Evolutionary conservation across 1,284 basidiomycete species (phyloP).

Genomic region (Ustilago curta): DNA sequence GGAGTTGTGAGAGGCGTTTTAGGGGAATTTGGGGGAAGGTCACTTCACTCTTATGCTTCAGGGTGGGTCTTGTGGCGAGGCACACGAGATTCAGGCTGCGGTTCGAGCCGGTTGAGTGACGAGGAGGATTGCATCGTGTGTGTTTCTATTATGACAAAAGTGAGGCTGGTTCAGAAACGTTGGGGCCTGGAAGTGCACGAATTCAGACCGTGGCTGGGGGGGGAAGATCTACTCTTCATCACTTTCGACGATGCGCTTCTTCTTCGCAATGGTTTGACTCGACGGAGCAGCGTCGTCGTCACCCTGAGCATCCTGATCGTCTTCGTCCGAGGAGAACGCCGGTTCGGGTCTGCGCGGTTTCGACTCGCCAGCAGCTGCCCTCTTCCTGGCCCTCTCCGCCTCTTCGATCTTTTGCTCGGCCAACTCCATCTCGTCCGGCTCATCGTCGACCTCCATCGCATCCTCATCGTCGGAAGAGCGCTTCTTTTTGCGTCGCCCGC

Average conservation of each 20-base stretch:
- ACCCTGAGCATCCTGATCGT: constrained; percentile 40
- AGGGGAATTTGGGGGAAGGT: background rate
- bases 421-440: constrained; percentile 64
- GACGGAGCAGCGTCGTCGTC: constrained; percentile 25
- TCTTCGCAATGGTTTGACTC: constrained; percentile 38
- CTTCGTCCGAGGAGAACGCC: constrained; percentile 45
- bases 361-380: constrained; percentile 23
- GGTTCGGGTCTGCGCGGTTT: constrained; percentile 42
- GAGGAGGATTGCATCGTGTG: background rate
- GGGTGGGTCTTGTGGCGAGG: background rate
- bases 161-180: background rate
- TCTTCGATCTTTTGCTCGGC: constrained; percentile 51
- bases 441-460: constrained; percentile 63
- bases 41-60: background rate
- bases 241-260: constrained; percentile 56
- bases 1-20: background rate
- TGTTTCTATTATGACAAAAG: background rate
- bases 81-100: background rate
- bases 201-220: background rate
- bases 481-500: constrained; percentile 38
- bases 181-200: background rate
- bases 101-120: background rate
- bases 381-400: constrained; percentile 45
- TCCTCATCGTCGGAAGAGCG: constrained; percentile 43
- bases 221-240: constrained; percentile 42